Conservation (phyloP, 2,329 filamentous ascomycete species). For the Fusarium protoensiforme region DNA sequence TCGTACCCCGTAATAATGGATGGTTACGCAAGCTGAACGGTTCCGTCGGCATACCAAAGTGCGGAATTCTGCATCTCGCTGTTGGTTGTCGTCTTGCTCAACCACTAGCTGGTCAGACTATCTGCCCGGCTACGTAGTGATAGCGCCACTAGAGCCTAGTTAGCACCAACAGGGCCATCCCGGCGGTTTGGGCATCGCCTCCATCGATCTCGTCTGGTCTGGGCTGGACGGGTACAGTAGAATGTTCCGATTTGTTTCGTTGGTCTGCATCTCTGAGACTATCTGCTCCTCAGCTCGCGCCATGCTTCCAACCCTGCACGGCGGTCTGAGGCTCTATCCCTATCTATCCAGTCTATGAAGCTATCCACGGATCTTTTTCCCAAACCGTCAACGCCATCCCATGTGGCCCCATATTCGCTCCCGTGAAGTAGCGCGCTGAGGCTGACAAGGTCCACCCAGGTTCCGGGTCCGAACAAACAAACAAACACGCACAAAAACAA, state of each 20-base stretch:
- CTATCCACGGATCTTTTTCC: neutral
- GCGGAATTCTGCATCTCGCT: neutral
- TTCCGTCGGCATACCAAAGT: neutral
- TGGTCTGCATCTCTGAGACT: neutral
- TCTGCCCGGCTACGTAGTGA: neutral
- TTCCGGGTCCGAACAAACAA: neutral
- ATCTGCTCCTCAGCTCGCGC: neutral
- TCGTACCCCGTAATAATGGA: neutral
- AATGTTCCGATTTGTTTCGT: neutral
- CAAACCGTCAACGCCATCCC: conserved; percentile 5
- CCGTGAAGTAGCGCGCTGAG: neutral
- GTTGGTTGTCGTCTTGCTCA: neutral
- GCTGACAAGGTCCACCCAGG: neutral
- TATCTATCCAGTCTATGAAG: conserved; percentile 1
- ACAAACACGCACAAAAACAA: neutral
- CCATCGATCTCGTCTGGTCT: neutral
- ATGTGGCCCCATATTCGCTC: neutral
- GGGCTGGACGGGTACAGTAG: neutral
- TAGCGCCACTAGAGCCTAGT: neutral
- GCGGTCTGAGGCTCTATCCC: neutral
- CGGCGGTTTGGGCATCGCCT: neutral
- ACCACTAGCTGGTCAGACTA: neutral
- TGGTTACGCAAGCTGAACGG: neutral
- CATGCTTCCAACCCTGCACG: neutral
- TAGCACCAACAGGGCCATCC: neutral